Evolutionary conservation across 2,329 filamentous ascomycete genomes (phyloP).

Genomic region (Pseudophaeomoniella oleicola): DNA sequence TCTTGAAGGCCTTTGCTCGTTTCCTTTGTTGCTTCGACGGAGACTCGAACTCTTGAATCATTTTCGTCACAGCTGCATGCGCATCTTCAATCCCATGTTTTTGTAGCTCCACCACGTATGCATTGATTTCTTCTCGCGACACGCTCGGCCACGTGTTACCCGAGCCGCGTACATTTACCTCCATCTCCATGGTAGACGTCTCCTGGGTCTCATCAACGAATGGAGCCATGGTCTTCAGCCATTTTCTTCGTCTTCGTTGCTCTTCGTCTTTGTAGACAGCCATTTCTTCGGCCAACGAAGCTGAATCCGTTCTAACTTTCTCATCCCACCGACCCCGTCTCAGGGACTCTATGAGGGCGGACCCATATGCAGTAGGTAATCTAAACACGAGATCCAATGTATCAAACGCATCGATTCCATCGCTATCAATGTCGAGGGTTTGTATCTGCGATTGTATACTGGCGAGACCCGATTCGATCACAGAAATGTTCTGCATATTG

Average conservation of each 20-base stretch:
- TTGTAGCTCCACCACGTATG: slow-evolving; percentile 54
- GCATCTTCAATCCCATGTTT: slow-evolving; percentile 50
- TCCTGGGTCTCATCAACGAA: slow-evolving; percentile 44
- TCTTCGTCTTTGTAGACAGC: slow-evolving; percentile 87
- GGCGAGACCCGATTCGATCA: slow-evolving; percentile 61
- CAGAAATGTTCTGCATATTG: slow-evolving; percentile 71
- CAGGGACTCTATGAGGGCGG: slow-evolving; percentile 73
- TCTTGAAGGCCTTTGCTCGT: slow-evolving; percentile 85
- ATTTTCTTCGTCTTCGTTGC: slow-evolving; percentile 71
- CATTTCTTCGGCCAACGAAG: slow-evolving; percentile 82
- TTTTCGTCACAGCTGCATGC: slow-evolving; percentile 57
- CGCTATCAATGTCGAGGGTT: slow-evolving; percentile 55
- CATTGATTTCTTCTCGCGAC: slow-evolving; percentile 59
- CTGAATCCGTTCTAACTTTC: slow-evolving; percentile 77
- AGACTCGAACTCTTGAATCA: slow-evolving; percentile 63
- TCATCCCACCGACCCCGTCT: slow-evolving; percentile 81
- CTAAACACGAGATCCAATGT: slow-evolving; percentile 66
- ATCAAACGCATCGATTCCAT: slow-evolving; percentile 68
- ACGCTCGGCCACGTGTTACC: slow-evolving; percentile 70
- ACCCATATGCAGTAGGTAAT: slow-evolving; percentile 79
- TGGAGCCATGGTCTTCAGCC: slow-evolving; percentile 69
- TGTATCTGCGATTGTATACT: slow-evolving; percentile 59
- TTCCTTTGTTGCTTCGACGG: slow-evolving; percentile 79
- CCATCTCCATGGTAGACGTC: slow-evolving; percentile 50
- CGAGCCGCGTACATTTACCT: slow-evolving; percentile 71